Base-by-base conservation (phyloP, 768 basidiomycete genomes). In the Trametes maxima region DNA sequence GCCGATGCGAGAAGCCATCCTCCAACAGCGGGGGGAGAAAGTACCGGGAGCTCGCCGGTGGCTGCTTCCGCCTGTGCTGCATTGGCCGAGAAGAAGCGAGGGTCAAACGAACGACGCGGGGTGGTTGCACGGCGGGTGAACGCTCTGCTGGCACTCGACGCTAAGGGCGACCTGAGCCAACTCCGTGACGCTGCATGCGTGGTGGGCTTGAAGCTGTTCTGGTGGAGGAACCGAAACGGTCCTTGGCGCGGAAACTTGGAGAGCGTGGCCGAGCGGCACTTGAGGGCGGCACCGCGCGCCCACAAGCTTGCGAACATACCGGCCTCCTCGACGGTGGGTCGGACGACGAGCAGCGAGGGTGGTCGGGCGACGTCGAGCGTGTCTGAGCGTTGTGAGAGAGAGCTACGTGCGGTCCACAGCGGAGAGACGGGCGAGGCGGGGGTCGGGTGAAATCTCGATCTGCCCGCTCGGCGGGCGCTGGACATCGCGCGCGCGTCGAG, bases 1-100 rank as follows among this genome's bases (percentile, higher is more conserved):
- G 94, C 90, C 16, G 94, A 95, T 52, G 83, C 72, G 69, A 95
- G 80, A 17, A 99, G 84, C 94, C 96, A 98, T 60, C 82, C 79
- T 7, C 88, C 90, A 12, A 96, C 90, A 6, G 83, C 76, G 0
- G 86, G 87, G 6, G 87, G 76, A 4, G 92, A 80, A 17, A 92
- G 80, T 10, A 85, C 74, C 0, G 86, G 88, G 2, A 85, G 70
- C 46, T 69, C 74, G 7, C 36, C 48, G 21, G 62, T 48, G 17
- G 63, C 58, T n/a, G 64, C 44, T 10, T 57, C 37, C 36, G 65
- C 46, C 8, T 62, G 22, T 14, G 76, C 51, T 21, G 69, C 62
- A 42, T 74, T 75, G 36, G 72, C 73, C 45, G 74, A 82, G 72
- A 82, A 77, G 68, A 73, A 78, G 28, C 77, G 76, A 17, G 74